Conservation (phyloP, 441 rosid species). For the Erodium texanum region DNA sequence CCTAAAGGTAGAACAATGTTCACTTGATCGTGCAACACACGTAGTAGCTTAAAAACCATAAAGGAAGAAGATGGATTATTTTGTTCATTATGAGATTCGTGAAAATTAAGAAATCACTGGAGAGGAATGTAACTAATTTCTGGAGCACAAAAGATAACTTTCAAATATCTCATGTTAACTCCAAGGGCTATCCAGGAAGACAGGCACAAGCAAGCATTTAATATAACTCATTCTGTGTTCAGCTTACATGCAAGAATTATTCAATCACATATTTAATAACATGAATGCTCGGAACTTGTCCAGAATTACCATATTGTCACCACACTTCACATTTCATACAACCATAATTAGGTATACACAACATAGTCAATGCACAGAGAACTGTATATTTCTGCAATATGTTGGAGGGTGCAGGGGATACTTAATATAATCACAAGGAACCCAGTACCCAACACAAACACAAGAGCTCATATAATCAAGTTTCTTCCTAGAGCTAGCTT, state of each 20-base stretch:
- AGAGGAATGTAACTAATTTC: not conserved
- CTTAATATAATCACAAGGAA: not conserved
- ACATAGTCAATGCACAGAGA: not conserved
- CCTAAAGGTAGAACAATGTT: not conserved
- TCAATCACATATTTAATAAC: not conserved
- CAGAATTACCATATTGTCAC: not conserved
- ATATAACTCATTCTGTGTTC: not conserved
- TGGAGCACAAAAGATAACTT: not conserved
- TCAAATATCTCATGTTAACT: slow-evolving; percentile 1
- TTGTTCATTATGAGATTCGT: not conserved
- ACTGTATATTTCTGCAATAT: not conserved
- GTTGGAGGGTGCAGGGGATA: not conserved
- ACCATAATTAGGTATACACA: not conserved
- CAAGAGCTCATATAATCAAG: not conserved
- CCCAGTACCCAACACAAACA: not conserved
- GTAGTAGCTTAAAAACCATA: not conserved
- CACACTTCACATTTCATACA: not conserved
- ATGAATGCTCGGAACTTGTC: not conserved
- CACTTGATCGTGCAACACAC: not conserved
- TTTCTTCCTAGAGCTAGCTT: not conserved
- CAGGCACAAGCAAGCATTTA: not conserved
- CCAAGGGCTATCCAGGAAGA: not conserved
- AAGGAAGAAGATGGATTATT: not conserved
- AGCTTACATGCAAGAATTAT: not conserved
- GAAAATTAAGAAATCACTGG: not conserved